Base-by-base conservation (phyloP, 257 asterid genomes). In the Salvia miltiorrhiza region DNA sequence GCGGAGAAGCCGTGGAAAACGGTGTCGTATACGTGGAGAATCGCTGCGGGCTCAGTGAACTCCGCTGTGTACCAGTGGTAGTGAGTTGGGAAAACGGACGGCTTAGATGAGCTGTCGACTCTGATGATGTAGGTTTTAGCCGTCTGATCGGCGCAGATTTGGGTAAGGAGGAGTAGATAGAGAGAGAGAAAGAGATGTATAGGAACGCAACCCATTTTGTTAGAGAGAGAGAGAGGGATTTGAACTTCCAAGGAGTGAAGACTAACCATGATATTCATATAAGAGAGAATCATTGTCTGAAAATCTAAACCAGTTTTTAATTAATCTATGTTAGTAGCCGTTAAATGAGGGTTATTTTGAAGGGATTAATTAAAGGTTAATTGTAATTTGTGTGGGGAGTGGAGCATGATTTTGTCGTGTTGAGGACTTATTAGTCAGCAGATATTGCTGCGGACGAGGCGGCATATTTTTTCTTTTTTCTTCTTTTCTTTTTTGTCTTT, bases 1-100 rank as follows among this genome's bases (percentile, higher is more conserved):
- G 99, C 99, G 39, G 99, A 89, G 87, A 91, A 94, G 26, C 99
- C 99, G 50, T 87, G 95, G 79, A 94, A 91, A 67, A 94, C 99
- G 75, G 85, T 80, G 79, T 84, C 91, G 77, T 94, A 94, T 0
- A 82, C 84, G 79, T 94, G 99, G 76, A 94, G 93, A 73, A 94
- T 83, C 73, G 85, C 35, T 53, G 87, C 20, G 37, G 97, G 84
- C 6, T 81, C 82, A 12, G 95, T 75, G 79, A 91, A 81, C 82
- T 88, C 92, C 13, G 99, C 75, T 3, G 93, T 61, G 83, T 94
- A 94, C 99, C 99, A 94, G 78, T 91, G 98, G 89, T 70, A 82
- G 67, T 87, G 99, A 53, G 96, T 81, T 3, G 90, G 95, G 68
- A 87, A 94, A 23, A 94, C 81, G 21, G 98, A 84, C 39, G 99